phyloP scores from a whole-genome alignment of 139 green algal genomes.

The Eudorina sp. region DNA sequence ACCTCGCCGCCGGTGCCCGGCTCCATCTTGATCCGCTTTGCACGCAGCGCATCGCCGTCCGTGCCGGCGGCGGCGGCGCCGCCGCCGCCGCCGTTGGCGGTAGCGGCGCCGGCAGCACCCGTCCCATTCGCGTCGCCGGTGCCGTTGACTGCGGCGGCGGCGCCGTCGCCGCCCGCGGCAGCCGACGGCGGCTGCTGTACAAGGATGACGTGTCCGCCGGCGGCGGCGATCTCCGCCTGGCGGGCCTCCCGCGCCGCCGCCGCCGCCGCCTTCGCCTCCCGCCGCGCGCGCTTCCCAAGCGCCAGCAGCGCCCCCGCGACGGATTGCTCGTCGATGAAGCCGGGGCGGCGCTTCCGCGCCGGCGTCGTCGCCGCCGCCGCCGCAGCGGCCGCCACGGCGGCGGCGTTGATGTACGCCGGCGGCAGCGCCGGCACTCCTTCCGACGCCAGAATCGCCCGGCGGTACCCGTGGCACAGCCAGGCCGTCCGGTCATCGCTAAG shows the following conservation, averaged over 20 bases:
- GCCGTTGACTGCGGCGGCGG: not conserved
- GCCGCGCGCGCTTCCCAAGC: slow-evolving; percentile 15
- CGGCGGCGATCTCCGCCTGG: slow-evolving; percentile 24
- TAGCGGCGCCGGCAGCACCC: not conserved
- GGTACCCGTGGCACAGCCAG: slow-evolving; percentile 47
- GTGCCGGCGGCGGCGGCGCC: not conserved
- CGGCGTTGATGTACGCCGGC: not conserved
- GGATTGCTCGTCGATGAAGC: slow-evolving; percentile 43
- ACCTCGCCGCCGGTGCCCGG: not conserved
- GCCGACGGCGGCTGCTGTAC: not conserved
- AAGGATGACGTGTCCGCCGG: slow-evolving; percentile 18
- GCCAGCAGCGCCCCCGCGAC: slow-evolving; percentile 37
- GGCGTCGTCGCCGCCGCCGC: not conserved
- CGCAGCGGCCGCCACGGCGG: slow-evolving; percentile 24
- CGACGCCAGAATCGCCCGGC: slow-evolving; percentile 29
- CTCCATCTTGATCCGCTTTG: slow-evolving; percentile 36
- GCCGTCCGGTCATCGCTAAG: slow-evolving; percentile 22
- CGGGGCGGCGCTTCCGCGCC: slow-evolving; percentile 28
- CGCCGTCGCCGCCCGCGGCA: not conserved
- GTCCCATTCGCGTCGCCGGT: no score
- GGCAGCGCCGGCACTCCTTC: slow-evolving; percentile 30
- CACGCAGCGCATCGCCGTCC: not conserved
- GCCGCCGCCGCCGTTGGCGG: not conserved
- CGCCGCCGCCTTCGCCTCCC: slow-evolving; percentile 35
- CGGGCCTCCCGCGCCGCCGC: slow-evolving; percentile 28